phyloP scores from a whole-genome alignment of 2,329 filamentous ascomycete species.

The Cadophora sp. region DNA sequence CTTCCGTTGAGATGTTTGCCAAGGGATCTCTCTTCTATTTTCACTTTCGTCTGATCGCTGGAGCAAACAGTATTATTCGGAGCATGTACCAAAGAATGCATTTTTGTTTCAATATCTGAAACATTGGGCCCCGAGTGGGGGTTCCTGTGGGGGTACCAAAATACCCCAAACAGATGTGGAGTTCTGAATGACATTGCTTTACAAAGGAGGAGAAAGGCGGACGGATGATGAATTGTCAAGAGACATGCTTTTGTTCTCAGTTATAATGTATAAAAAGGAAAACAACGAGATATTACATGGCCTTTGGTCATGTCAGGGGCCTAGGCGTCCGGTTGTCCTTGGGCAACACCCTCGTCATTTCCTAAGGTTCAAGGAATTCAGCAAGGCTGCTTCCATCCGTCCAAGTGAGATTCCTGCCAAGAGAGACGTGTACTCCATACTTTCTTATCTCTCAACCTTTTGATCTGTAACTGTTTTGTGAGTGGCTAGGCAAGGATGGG shows the following conservation, averaged over 20 bases:
- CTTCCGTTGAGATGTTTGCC: neutral
- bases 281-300: neutral
- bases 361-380: slow-evolving; percentile 1
- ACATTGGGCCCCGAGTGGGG: neutral
- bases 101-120: slow-evolving; percentile 1
- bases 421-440: neutral
- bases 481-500: neutral
- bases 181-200: neutral
- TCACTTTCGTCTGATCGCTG: slow-evolving; percentile 5
- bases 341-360: slow-evolving; percentile 11
- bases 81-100: neutral
- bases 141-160: neutral
- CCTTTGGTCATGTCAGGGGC: neutral
- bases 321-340: neutral
- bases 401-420: slow-evolving; percentile 3
- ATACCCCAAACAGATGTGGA: neutral
- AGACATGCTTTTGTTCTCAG: neutral
- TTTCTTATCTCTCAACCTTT: slow-evolving; percentile 19
- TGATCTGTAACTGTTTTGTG: slow-evolving; percentile 3
- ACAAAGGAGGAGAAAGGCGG: neutral
- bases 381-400: slow-evolving; percentile 5
- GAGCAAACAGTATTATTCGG: neutral
- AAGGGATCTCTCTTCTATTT: slow-evolving; percentile 12
- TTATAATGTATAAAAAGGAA: neutral
- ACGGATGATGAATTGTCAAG: neutral